Conservation (phyloP, 352 stramenopile species). For the Pythium monospermum region DNA sequence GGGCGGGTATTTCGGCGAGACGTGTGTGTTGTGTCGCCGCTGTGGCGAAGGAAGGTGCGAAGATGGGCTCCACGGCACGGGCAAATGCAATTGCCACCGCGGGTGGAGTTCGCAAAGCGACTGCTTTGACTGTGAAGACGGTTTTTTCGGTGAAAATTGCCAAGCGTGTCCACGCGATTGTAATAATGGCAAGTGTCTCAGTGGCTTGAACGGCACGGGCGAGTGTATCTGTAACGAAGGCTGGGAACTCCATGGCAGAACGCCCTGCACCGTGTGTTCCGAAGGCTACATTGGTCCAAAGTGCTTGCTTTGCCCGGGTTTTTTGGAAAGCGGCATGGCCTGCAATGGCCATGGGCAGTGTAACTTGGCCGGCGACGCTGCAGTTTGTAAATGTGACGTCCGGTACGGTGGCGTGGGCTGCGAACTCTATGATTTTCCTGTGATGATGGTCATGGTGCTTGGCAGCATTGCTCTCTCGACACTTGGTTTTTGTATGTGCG, state of each 20-base stretch:
- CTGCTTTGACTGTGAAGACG: slow-evolving; percentile 81
- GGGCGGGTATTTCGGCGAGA: slow-evolving; percentile 72
- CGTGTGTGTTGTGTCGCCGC: slow-evolving; percentile 64
- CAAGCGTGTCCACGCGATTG: slow-evolving; percentile 62
- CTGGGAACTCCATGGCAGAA: slow-evolving; percentile 55
- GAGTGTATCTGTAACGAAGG: slow-evolving; percentile 72
- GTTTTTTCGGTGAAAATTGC: slow-evolving; percentile 78
- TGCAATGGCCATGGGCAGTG: slow-evolving; percentile 75
- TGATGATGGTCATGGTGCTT: slow-evolving; percentile 75
- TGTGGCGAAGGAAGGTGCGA: slow-evolving; percentile 79
- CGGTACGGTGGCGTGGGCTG: slow-evolving; percentile 68
- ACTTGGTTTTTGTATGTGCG: slow-evolving; percentile 84
- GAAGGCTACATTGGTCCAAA: slow-evolving; percentile 72
- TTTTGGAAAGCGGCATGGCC: slow-evolving; percentile 57
- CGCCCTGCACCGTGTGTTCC: slow-evolving; percentile 66
- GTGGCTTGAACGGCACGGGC: slow-evolving; percentile 72
- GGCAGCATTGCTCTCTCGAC: slow-evolving; percentile 77
- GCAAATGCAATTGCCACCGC: slow-evolving; percentile 76
- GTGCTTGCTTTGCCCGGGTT: slow-evolving; percentile 70
- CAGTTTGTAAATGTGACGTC: slow-evolving; percentile 66
- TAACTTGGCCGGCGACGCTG: slow-evolving; percentile 40
- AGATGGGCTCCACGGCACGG: slow-evolving; percentile 67
- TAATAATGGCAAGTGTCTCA: slow-evolving; percentile 67
- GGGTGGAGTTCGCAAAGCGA: slow-evolving; percentile 72
- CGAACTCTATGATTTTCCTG: slow-evolving; percentile 83